Percentiles rank a stretch among this genome's conserved stretches.
phyloP scores from a whole-genome alignment of 75 land plant species.

The Pseudotsuga menziesii region DNA sequence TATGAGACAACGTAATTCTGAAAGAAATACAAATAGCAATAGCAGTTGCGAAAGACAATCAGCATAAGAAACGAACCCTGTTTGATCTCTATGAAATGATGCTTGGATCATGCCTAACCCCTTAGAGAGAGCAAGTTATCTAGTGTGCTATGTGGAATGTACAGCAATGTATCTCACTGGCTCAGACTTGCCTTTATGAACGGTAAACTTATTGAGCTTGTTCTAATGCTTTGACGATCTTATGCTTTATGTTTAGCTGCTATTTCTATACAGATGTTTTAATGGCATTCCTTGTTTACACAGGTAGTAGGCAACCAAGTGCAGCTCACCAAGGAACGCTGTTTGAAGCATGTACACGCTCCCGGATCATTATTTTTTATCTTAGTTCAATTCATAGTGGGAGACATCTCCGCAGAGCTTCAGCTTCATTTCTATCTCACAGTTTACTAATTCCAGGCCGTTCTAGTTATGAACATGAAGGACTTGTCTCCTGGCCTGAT shows the following conservation, averaged over 20 bases:
- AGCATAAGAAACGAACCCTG: neutral
- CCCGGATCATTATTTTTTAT: conserved; percentile 71
- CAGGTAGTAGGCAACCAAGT: conserved; percentile 37
- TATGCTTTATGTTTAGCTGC: neutral
- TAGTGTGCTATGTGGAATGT: neutral
- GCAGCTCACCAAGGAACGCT: conserved; percentile 31
- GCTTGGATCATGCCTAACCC: neutral
- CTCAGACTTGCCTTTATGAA: neutral
- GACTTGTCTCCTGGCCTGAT: conserved; percentile 64
- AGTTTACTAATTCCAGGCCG: conserved; percentile 27
- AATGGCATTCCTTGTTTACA: conserved; percentile 10
- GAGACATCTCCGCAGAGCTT: conserved; percentile 16
- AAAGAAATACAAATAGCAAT: neutral
- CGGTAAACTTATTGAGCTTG: neutral
- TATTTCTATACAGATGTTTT: neutral
- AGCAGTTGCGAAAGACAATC: neutral
- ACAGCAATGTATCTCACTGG: neutral
- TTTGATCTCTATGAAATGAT: neutral
- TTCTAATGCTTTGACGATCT: neutral
- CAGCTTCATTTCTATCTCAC: conserved; percentile 28
- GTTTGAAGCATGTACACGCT: conserved; percentile 67
- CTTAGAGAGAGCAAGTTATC: neutral
- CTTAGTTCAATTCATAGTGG: conserved; percentile 27
- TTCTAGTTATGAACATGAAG: conserved; percentile 43
- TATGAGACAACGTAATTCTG: neutral